Evolutionary conservation across 345 rosid genomes (phyloP).

Genomic region (Mercurialis annua): DNA sequence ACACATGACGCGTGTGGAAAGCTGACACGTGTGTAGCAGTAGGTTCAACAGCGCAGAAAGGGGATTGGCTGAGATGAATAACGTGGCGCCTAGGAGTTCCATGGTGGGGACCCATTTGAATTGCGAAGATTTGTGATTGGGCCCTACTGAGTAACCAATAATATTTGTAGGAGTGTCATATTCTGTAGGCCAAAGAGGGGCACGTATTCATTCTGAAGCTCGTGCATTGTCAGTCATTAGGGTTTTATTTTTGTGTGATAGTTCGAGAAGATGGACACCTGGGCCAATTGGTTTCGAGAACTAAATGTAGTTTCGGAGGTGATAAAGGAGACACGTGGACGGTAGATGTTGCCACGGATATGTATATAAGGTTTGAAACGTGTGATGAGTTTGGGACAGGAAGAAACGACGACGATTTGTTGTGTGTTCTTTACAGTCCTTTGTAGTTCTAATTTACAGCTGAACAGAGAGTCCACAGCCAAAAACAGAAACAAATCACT

Average conservation of each 20-base stretch:
- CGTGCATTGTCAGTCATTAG: slow-evolving; percentile 11
- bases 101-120: neutral
- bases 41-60: slow-evolving; percentile 25
- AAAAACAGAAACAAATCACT: no score
- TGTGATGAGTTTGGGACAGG: neutral
- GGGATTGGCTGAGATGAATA: slow-evolving; percentile 29
- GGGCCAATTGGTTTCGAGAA: slow-evolving; percentile 16
- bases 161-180: slow-evolving; percentile 22
- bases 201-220: slow-evolving; percentile 26
- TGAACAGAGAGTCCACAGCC: no score
- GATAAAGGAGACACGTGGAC: neutral
- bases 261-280: slow-evolving; percentile 38
- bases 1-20: slow-evolving; percentile 44
- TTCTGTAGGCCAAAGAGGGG: slow-evolving; percentile 10
- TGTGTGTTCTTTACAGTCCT: no score
- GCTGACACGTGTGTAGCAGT: slow-evolving; percentile 36
- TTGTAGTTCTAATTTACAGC: no score
- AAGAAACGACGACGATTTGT: neutral
- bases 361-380: neutral
- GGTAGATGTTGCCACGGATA: no score
- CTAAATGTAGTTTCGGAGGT: neutral
- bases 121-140: slow-evolving; percentile 12
- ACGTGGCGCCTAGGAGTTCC: slow-evolving; percentile 27
- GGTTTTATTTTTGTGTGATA: neutral
- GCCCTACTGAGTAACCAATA: slow-evolving; percentile 24